Conservation (phyloP, 2,329 filamentous ascomycete species). For the Talaromyces sp. region DNA sequence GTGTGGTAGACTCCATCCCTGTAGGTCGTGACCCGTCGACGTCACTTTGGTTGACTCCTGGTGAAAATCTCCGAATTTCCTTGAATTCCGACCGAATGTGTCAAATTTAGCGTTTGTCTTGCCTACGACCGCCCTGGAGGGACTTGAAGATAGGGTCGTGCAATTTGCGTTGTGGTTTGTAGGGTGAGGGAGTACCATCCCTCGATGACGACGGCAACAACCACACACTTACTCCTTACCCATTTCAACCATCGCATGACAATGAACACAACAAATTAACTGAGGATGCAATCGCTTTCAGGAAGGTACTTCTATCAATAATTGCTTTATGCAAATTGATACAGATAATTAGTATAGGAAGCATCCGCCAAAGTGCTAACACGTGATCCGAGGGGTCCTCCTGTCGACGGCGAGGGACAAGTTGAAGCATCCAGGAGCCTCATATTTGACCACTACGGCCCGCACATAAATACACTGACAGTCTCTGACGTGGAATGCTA, state of each 20-base stretch:
- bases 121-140: slow-evolving; percentile 11
- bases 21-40: slow-evolving; percentile 7
- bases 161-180: slow-evolving; percentile 2
- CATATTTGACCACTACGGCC: slow-evolving; percentile 12
- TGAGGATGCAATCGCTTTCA: neutral
- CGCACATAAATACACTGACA: slow-evolving; percentile 7
- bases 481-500: slow-evolving; percentile 3
- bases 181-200: slow-evolving; percentile 17
- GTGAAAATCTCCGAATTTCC: slow-evolving; percentile 14
- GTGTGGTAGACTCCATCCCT: slow-evolving; percentile 14
- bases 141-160: slow-evolving; percentile 7
- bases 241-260: neutral
- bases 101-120: slow-evolving; percentile 3
- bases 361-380: neutral
- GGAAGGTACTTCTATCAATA: neutral
- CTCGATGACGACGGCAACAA: slow-evolving; percentile 13
- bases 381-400: slow-evolving; percentile 20
- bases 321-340: neutral
- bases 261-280: neutral
- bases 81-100: slow-evolving; percentile 5
- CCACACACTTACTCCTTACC: neutral
- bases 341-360: neutral
- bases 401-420: slow-evolving; percentile 10
- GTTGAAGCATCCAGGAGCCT: slow-evolving; percentile 20
- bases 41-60: slow-evolving; percentile 16